Percentiles rank a stretch among this genome's conserved stretches.
phyloP scores from a whole-genome alignment of 2,329 filamentous ascomycete genomes.

The Ophiostoma perfectum region DNA sequence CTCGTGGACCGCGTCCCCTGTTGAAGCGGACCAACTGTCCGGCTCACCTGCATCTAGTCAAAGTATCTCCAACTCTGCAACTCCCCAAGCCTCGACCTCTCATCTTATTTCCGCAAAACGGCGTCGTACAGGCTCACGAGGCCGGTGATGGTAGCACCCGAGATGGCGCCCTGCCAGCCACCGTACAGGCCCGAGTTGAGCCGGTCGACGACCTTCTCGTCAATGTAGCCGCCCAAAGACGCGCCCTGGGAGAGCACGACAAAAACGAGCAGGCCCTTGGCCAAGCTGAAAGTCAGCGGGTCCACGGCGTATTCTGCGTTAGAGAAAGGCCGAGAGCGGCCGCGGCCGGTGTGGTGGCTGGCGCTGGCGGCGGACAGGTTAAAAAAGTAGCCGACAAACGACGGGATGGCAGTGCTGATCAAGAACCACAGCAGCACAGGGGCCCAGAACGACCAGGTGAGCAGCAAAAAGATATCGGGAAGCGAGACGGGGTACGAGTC shows the following conservation, averaged over 20 bases:
- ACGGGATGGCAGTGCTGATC: conserved; percentile 66
- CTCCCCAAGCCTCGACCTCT: too few relatives aligned
- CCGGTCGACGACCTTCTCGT: conserved; percentile 52
- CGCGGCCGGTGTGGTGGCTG: conserved; percentile 36
- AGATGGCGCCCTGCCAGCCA: conserved; percentile 63
- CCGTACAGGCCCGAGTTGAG: conserved; percentile 65
- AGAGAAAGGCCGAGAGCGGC: conserved; percentile 37
- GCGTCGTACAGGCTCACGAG: conserved; percentile 72
- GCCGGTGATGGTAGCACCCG: conserved; percentile 62
- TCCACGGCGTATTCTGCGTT: conserved; percentile 61
- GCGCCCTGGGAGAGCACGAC: conserved; percentile 69
- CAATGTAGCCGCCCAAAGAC: conserved; percentile 57
- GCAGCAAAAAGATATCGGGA: conserved; percentile 73
- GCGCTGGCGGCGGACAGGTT: conserved; percentile 63
- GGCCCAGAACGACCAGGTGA: conserved; percentile 77
- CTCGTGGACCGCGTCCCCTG: too few relatives aligned
- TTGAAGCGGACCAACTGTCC: too few relatives aligned
- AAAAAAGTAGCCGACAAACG: conserved; percentile 77
- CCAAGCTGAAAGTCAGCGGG: conserved; percentile 83
- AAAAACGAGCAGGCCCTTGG: conserved; percentile 76
- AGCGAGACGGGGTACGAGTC: conserved; percentile 59
- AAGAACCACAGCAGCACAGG: conserved; percentile 70
- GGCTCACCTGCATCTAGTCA: too few relatives aligned
- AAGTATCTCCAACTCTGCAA: too few relatives aligned
- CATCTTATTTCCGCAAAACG: conserved; percentile 58